phyloP scores from a whole-genome alignment of 2,329 filamentous ascomycete species.

The Cordyceps cateniannulata region DNA sequence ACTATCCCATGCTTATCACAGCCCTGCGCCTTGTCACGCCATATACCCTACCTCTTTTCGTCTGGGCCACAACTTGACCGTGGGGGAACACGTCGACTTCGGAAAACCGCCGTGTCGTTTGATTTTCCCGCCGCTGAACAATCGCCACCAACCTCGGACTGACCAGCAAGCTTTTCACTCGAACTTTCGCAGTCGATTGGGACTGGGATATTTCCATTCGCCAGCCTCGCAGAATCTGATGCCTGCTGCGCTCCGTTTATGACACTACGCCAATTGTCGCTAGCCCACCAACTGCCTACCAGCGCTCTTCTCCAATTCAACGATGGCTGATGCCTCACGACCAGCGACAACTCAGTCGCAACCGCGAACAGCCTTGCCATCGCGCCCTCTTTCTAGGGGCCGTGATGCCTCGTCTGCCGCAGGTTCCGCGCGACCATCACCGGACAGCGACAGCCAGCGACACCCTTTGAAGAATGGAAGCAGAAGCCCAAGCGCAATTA shows the following conservation, averaged over 20 bases:
- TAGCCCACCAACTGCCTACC: neutral
- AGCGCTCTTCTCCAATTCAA: neutral
- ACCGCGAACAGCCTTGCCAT: slow-evolving; percentile 31
- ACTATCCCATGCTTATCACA: neutral
- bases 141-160: neutral
- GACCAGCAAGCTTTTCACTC: neutral
- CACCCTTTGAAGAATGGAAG: slow-evolving; percentile 19
- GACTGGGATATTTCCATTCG: neutral
- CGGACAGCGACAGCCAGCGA: slow-evolving; percentile 19
- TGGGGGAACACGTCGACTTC: neutral
- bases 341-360: slow-evolving; percentile 21
- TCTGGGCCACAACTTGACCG: neutral
- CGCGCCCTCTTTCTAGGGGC: slow-evolving; percentile 29
- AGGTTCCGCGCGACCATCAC: slow-evolving; percentile 18
- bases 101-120: neutral
- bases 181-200: neutral
- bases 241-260: slow-evolving; percentile 2
- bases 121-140: slow-evolving; percentile 3
- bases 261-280: slow-evolving; percentile 5
- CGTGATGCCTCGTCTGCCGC: slow-evolving; percentile 17
- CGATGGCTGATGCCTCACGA: slow-evolving; percentile 27
- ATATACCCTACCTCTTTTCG: neutral
- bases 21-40: slow-evolving; percentile 6
- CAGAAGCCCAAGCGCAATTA: slow-evolving; percentile 21
- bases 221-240: neutral